These are phyloP conservation scores for Melampsora occidentalis DNA, from an alignment of 1,284 basidiomycete genomes.

Conservation along the genomic window DNA sequence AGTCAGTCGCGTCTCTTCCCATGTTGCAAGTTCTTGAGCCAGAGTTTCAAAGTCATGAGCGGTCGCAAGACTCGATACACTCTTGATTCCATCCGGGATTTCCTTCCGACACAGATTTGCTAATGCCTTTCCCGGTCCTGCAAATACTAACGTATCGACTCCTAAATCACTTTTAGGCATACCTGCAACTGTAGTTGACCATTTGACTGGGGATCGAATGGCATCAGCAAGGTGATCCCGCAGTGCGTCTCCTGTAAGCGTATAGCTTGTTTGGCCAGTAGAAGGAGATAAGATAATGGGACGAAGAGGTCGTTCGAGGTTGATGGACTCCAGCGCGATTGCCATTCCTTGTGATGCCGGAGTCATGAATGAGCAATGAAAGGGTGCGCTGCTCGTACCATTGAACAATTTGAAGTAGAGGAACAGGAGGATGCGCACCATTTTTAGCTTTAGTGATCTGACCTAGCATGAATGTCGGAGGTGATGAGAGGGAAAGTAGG, in stretches of 20 bases:
- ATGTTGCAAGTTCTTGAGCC: too few species aligned
- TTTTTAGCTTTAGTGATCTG: too few species aligned
- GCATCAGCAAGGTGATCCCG: conserved; percentile 48
- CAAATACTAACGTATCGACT: conserved; percentile 47
- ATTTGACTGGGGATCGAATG: conserved; percentile 50
- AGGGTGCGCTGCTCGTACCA: conserved; percentile 46
- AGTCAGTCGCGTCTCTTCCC: too few species aligned
- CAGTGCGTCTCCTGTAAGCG: neutral
- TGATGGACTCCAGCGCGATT: conserved; percentile 47
- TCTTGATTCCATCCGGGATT: conserved; percentile 11
- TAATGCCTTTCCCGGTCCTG: conserved; percentile 52
- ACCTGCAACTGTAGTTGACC: conserved; percentile 48
- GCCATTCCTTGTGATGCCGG: conserved; percentile 50
- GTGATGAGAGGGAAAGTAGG: neutral
- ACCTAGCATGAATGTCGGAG: too few species aligned
- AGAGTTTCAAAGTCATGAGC: conserved; percentile 35
- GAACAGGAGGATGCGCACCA: too few species aligned
- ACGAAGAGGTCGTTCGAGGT: conserved; percentile 46
- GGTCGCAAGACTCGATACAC: conserved; percentile 44
- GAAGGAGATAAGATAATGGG: conserved; percentile 33
- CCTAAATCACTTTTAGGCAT: conserved; percentile 41
- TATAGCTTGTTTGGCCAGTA: neutral
- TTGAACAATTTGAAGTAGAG: neutral
- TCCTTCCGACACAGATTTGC: conserved; percentile 51
- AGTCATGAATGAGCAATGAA: conserved; percentile 52